Conservation (phyloP, 345 rosid genomes). For the Euclidium syriacum region DNA sequence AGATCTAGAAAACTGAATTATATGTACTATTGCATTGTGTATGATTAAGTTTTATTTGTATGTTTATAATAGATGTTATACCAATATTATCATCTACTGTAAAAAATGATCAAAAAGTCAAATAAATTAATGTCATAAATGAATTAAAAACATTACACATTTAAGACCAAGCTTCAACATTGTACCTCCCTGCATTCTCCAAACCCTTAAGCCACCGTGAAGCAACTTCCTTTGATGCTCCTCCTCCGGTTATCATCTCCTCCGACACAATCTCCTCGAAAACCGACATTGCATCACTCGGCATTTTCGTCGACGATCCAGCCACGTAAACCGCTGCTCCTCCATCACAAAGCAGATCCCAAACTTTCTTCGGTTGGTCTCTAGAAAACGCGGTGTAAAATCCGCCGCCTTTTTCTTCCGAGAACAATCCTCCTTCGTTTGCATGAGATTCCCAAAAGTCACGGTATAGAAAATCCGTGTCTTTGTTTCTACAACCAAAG, state of each 20-base stretch:
- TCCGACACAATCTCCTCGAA: slow-evolving; percentile 65
- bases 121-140: background rate
- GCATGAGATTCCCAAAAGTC: slow-evolving; percentile 77
- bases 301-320: slow-evolving; percentile 95
- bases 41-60: too few relatives aligned
- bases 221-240: slow-evolving; percentile 52
- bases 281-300: slow-evolving; percentile 63
- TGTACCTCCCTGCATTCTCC: slow-evolving; percentile 77
- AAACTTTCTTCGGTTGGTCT: slow-evolving; percentile 69
- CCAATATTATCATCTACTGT: too few relatives aligned
- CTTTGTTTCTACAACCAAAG: slow-evolving; percentile 84
- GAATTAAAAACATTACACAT: background rate
- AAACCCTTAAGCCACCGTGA: slow-evolving; percentile 52
- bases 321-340: slow-evolving; percentile 82
- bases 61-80: too few relatives aligned
- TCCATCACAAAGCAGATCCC: slow-evolving; percentile 56
- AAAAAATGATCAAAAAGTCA: background rate
- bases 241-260: slow-evolving; percentile 46
- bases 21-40: too few relatives aligned
- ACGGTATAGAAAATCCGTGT: slow-evolving; percentile 64
- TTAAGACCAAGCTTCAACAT: slow-evolving; percentile 97
- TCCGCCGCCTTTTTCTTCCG: slow-evolving; percentile 76
- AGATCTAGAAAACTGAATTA: too few relatives aligned
- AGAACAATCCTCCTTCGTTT: slow-evolving; percentile 50
- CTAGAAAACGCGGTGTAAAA: slow-evolving; percentile 85